Conservation (phyloP, 192 early-diverging fungal species). For the Linnemannia hyalina region DNA sequence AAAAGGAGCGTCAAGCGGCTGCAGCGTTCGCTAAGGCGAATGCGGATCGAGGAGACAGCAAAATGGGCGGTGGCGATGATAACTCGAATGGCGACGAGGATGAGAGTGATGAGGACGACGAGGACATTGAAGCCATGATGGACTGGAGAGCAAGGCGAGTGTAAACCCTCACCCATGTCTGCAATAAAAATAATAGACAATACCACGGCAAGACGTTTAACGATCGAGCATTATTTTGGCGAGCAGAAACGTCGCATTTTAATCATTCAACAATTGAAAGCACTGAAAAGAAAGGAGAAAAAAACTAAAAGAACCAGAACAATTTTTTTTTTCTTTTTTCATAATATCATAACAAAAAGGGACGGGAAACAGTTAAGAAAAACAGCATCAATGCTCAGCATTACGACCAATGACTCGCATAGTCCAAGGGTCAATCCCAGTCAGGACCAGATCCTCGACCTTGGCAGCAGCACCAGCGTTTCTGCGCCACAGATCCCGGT, state of each 20-base stretch:
- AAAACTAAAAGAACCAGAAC: slow-evolving; percentile 6
- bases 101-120: slow-evolving; percentile 14
- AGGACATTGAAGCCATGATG: slow-evolving; percentile 57
- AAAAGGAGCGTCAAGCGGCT: slow-evolving; percentile 42
- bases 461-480: slow-evolving; percentile 10
- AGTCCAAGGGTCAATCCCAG: slow-evolving; percentile 40
- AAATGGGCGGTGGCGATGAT: slow-evolving; percentile 29
- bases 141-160: slow-evolving; percentile 49
- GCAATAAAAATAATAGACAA: slow-evolving; percentile 2
- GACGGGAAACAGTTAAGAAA: not conserved
- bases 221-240: not conserved
- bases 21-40: slow-evolving; percentile 23
- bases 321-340: slow-evolving; percentile 6
- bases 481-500: slow-evolving; percentile 42
- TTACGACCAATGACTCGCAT: slow-evolving; percentile 25
- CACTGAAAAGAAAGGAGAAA: slow-evolving; percentile 3
- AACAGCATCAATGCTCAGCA: slow-evolving; percentile 8
- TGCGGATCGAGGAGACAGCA: slow-evolving; percentile 13
- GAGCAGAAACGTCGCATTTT: slow-evolving; percentile 5
- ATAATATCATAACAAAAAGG: not conserved
- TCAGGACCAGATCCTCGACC: slow-evolving; percentile 12
- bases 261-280: slow-evolving; percentile 3
- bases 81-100: slow-evolving; percentile 33
- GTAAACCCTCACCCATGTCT: not conserved
- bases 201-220: not conserved